Percentiles rank a stretch among this genome's conserved stretches.
Evolutionary conservation across 108 stramenopile genomes (phyloP).

Genomic region (Discostella stelligeroides): DNA sequence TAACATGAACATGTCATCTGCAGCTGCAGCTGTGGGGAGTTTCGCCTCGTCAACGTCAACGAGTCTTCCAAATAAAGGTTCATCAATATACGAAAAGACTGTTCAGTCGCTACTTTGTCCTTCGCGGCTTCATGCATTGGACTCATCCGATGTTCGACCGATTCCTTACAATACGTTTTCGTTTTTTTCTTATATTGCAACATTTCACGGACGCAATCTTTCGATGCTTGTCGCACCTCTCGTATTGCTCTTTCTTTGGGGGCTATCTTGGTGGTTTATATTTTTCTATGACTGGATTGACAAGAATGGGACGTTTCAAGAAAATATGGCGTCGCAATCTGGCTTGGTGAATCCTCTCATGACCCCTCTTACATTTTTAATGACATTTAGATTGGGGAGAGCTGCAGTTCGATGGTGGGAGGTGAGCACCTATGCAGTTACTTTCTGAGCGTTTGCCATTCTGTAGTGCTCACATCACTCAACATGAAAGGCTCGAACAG

Average conservation of each 20-base stretch:
- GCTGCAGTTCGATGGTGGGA: slow-evolving; percentile 36
- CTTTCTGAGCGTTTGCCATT: neutral
- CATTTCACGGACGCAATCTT: slow-evolving; percentile 40
- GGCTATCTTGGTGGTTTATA: slow-evolving; percentile 42
- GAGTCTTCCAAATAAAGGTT: neutral
- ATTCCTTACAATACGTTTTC: slow-evolving; percentile 34
- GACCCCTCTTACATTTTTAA: slow-evolving; percentile 42
- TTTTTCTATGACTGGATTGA: slow-evolving; percentile 19
- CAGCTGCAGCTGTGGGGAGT: neutral
- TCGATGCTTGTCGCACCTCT: slow-evolving; percentile 40
- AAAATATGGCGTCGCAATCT: slow-evolving; percentile 25
- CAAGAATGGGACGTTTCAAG: slow-evolving; percentile 16
- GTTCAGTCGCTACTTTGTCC: slow-evolving; percentile 31
- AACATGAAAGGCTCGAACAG: slow-evolving; percentile 37
- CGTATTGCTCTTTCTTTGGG: slow-evolving; percentile 26
- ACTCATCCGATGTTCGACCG: slow-evolving; percentile 30
- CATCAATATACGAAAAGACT: slow-evolving; percentile 9
- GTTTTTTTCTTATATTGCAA: slow-evolving; percentile 35
- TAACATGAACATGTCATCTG: no score
- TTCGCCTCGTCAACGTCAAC: neutral
- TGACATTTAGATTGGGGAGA: slow-evolving; percentile 45
- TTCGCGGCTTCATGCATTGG: slow-evolving; percentile 27
- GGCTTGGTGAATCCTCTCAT: slow-evolving; percentile 31
- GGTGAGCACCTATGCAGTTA: neutral
- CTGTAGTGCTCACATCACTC: neutral